Evolutionary conservation across 352 stramenopile genomes (phyloP).

Genomic region (Pythium rhizo-oryzae): DNA sequence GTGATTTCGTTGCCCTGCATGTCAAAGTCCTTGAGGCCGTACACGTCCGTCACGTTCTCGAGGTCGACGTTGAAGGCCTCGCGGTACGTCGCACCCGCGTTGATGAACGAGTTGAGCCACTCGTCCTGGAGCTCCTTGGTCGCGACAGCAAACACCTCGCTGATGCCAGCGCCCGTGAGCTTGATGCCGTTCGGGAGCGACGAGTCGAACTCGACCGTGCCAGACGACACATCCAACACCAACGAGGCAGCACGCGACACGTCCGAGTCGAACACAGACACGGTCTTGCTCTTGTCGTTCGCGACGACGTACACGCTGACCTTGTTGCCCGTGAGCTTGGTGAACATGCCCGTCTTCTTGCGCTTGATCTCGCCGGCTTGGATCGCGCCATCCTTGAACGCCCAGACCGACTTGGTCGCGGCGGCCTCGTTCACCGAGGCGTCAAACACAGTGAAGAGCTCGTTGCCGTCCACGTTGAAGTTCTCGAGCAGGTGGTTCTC

Average conservation of each 20-base stretch:
- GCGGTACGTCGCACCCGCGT: constrained; percentile 51
- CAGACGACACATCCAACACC: constrained; percentile 29
- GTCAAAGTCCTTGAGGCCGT: constrained; percentile 65
- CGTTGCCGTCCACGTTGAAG: constrained; percentile 21
- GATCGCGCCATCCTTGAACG: constrained; percentile 28
- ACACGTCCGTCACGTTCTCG: constrained; percentile 58
- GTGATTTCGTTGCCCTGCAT: constrained; percentile 61
- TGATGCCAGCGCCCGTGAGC: constrained; percentile 20
- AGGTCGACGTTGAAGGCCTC: constrained; percentile 43
- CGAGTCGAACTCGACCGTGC: constrained; percentile 30
- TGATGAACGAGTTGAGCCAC: constrained; percentile 49
- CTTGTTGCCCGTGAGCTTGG: constrained; percentile 26
- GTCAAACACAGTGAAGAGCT: constrained; percentile 23
- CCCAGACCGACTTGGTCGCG: constrained; percentile 26
- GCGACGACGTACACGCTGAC: constrained; percentile 25
- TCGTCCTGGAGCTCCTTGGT: constrained; percentile 35
- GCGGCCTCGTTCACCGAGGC: constrained; percentile 8
- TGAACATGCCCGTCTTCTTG: constrained; percentile 28
- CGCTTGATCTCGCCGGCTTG: constrained; percentile 31
- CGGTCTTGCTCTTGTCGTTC: constrained; percentile 29
- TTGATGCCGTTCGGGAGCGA: constrained; percentile 27
- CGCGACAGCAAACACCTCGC: constrained; percentile 20
- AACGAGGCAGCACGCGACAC: constrained; percentile 11
- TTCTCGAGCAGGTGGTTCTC: constrained; percentile 21
- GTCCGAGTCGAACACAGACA: constrained; percentile 30